Evolutionary conservation across 306 rosid genomes (phyloP), one percentile per base, ranked within the genome.

Genomic region (Hippophae rhamnoides): DNA sequence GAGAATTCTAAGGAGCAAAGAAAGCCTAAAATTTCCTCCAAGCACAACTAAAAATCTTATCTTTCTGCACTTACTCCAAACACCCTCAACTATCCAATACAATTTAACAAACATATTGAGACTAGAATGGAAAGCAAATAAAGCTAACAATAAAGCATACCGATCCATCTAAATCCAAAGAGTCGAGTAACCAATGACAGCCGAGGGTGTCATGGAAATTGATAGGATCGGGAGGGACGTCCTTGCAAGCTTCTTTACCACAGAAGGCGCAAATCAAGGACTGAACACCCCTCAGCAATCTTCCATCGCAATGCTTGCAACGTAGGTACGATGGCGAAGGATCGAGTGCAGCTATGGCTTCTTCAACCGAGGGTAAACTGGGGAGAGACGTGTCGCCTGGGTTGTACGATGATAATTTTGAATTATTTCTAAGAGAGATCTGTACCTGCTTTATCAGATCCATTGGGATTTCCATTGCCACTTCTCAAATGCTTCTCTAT

Each of bases 321-420:
- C 99, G 84, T 43, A 86, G 94, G 63, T 82, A 65, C 6, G 85
- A 82, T 12, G 90, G 94, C 3, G 96, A 86, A 2, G 95, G 90
- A 78, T 93, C 90, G 56, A 93, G 79, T 58, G 73, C 59, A 0
- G 88, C 78, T 40, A 85, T 59, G 59, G 95, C 68, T 71, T 87
- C 82, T 26, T 83, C 69, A 8, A 70, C 68, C 10, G 90, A 80
- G 48, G 93, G 84, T 43, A 86, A 80, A 68, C 57, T 77, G 0
- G 85, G 82, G 54, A 81, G 83, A 38, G 82, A 53, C 49, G 76
- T 55, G 62, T 73, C 79, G 65, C 73, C 78, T 7, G 90, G 86
- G 13, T 82, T 69, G 81, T 84, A 86, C 71, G 89, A 86, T 7
- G 89, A 81, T 61, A 93, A 72, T 14, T 74, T 81, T 49, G 89